Percentiles rank a stretch among this genome's conserved stretches.
phyloP scores from a whole-genome alignment of 192 early-diverging fungal genomes.

The Chytriomyces sp. region DNA sequence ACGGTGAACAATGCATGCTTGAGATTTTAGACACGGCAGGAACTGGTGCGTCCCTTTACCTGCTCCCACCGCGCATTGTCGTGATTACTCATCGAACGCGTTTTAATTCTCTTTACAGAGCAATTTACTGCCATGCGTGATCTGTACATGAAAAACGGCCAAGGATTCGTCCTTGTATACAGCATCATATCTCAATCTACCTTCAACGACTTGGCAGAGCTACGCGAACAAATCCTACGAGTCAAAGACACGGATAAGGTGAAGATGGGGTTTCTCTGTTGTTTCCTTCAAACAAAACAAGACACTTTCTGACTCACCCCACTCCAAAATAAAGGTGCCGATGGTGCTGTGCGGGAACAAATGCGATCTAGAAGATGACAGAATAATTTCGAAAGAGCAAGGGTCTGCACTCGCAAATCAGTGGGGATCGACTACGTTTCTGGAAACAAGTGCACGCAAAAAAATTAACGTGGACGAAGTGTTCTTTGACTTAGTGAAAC shows the following conservation, averaged over 20 bases:
- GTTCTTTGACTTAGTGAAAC: slow-evolving; percentile 88
- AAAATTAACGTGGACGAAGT: slow-evolving; percentile 91
- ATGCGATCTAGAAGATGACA: slow-evolving; percentile 70
- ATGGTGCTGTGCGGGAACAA: slow-evolving; percentile 70
- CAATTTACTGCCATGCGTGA: slow-evolving; percentile 75
- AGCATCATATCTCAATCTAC: slow-evolving; percentile 69
- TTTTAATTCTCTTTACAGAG: slow-evolving; percentile 41
- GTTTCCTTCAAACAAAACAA: neutral
- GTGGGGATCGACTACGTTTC: slow-evolving; percentile 75
- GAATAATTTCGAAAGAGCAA: slow-evolving; percentile 65
- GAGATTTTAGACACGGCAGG: slow-evolving; percentile 98
- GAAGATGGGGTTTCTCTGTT: neutral
- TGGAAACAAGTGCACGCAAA: slow-evolving; percentile 86
- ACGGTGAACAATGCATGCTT: slow-evolving; percentile 94
- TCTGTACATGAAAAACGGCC: slow-evolving; percentile 74
- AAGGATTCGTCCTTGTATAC: slow-evolving; percentile 70
- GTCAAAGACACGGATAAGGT: slow-evolving; percentile 71
- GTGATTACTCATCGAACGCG: neutral
- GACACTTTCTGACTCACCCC: slow-evolving; percentile 8
- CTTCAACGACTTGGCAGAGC: slow-evolving; percentile 65
- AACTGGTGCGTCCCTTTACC: slow-evolving; percentile 49
- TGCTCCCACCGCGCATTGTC: neutral
- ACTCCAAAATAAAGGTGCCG: slow-evolving; percentile 53
- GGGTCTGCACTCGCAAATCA: slow-evolving; percentile 68
- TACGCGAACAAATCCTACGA: slow-evolving; percentile 66